Evolutionary conservation across 306 rosid genomes (phyloP), one percentile per base, ranked within the genome.

Genomic region (Prosopis cineraria): DNA sequence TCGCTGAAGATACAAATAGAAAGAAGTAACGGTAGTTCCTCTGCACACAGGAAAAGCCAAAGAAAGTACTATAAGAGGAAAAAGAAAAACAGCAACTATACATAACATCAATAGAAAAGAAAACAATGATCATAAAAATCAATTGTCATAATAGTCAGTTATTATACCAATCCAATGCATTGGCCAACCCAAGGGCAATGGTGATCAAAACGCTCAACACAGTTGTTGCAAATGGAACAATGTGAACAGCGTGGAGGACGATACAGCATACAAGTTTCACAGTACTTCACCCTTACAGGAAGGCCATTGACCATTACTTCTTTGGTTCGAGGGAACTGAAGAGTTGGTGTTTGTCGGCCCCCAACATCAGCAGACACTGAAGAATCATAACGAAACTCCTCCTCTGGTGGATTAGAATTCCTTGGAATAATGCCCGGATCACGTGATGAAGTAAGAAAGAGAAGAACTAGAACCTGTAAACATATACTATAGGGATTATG

Each of bases 161-260:
- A 78, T 70, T 88, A 39, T 89, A 94, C 98, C 96, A 91, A 87
- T 66, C 98, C 98, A 79, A 94, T 88, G 90, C 98, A 94, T 76
- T 94, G 98, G 64, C 98, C 98, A 73, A 94, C 97, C 98, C 98
- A 94, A 76, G 98, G 98, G 86, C 98, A 94, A 69, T 94, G 98
- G 66, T 94, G 98, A 82, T 94, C 98, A 55, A 94, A 94, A 73
- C 94, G 98, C 84, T 94, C 97, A 84, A 94, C 98, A 80, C 98
- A 94, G 65, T 94, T 94, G 84, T 91, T 92, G 89, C 98, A 94
- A 79, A 91, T 91, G 82, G 98, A 90, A 86, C 98, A 94, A 80
- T 94, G 98, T 1, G 98, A 94, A 80, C 98, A 94, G 65, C 97
- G 97, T 30, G 97, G 98, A 74, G 98, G 97, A 36, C 98, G 96